phyloP scores from a whole-genome alignment of 305 asterid species.

The Solanum hybrid region DNA sequence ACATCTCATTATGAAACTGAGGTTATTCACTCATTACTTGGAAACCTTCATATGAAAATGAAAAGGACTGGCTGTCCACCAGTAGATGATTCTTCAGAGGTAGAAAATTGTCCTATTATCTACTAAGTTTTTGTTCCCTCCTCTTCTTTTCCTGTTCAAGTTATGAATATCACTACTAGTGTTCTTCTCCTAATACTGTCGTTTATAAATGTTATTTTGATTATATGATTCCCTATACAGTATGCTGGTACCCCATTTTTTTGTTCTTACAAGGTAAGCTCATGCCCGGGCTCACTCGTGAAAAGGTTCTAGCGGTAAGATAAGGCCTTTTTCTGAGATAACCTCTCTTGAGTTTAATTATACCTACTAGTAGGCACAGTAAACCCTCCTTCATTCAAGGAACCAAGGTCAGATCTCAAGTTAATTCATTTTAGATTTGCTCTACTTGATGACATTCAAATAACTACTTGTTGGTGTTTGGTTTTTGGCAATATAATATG shows the following conservation, averaged over 20 bases:
- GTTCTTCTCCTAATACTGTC: background rate
- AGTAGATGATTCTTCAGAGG: background rate
- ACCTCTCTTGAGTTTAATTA: background rate
- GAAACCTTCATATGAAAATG: slow-evolving; percentile 40
- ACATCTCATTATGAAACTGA: slow-evolving; percentile 19
- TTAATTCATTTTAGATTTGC: background rate
- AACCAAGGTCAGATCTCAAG: background rate
- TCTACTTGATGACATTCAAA: background rate
- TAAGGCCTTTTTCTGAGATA: background rate
- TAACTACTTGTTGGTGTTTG: background rate
- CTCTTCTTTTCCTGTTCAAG: background rate
- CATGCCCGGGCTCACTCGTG: background rate
- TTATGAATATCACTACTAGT: background rate
- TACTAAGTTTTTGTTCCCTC: background rate
- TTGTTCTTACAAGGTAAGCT: background rate
- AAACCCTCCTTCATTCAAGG: background rate
- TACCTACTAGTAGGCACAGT: background rate
- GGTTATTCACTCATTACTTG: slow-evolving; percentile 17
- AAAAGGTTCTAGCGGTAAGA: background rate
- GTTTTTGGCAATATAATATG: background rate
- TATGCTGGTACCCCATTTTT: background rate
- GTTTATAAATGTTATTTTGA: background rate
- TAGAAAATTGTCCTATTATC: background rate
- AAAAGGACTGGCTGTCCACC: slow-evolving; percentile 17
- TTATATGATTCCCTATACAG: background rate